Evolutionary conservation across 805 yeast species (phyloP).

Genomic region (Suhomyces vadensis): DNA sequence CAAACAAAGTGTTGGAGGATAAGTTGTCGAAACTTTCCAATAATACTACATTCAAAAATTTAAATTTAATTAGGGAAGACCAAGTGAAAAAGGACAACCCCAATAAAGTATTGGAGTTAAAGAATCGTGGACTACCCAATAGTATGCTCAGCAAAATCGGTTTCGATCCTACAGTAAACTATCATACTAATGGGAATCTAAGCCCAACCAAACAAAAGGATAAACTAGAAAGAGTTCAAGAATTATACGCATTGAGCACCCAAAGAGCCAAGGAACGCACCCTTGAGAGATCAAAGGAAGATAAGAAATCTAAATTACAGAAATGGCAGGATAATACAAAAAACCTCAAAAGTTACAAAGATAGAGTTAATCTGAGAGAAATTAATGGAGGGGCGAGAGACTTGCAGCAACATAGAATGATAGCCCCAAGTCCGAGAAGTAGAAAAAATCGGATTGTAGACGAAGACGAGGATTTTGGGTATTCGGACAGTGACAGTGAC

Average conservation of each 20-base stretch:
- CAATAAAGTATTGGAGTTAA: slow-evolving; percentile 20
- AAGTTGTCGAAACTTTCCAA: slow-evolving; percentile 29
- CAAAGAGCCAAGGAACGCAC: slow-evolving; percentile 17
- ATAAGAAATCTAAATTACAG: slow-evolving; percentile 15
- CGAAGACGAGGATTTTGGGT: slow-evolving; percentile 10
- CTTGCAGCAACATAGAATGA: not conserved
- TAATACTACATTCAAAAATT: slow-evolving; percentile 19
- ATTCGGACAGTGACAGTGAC: slow-evolving; percentile 6
- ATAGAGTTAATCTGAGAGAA: slow-evolving; percentile 10
- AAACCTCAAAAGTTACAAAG: slow-evolving; percentile 17
- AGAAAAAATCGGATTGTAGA: slow-evolving; percentile 8
- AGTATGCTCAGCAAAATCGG: slow-evolving; percentile 46
- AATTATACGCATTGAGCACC: slow-evolving; percentile 24
- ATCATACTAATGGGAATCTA: slow-evolving; percentile 10
- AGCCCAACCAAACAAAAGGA: slow-evolving; percentile 13
- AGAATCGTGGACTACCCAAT: slow-evolving; percentile 18
- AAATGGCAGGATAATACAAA: slow-evolving; percentile 28
- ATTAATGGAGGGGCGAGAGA: slow-evolving; percentile 10
- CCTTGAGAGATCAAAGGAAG: slow-evolving; percentile 18
- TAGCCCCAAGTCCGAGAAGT: not conserved
- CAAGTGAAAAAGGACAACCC: slow-evolving; percentile 8
- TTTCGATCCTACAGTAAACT: slow-evolving; percentile 48
- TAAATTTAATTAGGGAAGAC: slow-evolving; percentile 19
- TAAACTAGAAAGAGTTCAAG: slow-evolving; percentile 16
- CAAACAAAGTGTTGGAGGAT: slow-evolving; percentile 37